Percentiles rank a stretch among this genome's conserved stretches.
Conservation (phyloP, 805 yeast genomes). For the Cyberlindnera subsufficiens region DNA sequence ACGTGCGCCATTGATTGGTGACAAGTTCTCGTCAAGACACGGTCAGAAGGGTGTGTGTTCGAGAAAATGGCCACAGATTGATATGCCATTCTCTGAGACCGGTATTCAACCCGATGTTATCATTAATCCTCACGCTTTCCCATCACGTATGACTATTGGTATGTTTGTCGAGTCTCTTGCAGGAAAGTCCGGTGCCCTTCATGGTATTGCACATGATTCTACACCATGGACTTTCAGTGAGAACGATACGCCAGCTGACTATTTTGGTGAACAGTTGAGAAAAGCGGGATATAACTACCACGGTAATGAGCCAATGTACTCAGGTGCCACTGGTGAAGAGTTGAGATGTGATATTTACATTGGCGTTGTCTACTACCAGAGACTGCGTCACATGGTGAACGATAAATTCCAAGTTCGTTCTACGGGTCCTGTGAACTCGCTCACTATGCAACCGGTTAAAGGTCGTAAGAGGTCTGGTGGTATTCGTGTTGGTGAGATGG, state of each 20-base stretch:
- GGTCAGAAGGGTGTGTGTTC: constrained; percentile 99
- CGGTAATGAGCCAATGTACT: constrained; percentile 98
- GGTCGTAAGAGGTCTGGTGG: constrained; percentile 99
- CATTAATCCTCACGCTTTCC: constrained; percentile 99
- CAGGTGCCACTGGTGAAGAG: constrained; percentile 98
- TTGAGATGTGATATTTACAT: constrained; percentile 91
- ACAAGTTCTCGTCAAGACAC: constrained; percentile 94
- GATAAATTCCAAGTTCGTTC: constrained; percentile 99
- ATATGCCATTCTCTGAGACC: constrained; percentile 93
- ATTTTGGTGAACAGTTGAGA: constrained; percentile 87
- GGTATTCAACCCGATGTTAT: constrained; percentile 98
- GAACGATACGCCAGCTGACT: constrained; percentile 93
- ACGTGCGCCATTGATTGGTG: constrained; percentile 93
- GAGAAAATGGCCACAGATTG: constrained; percentile 94
- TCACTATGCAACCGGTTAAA: constrained; percentile 99
- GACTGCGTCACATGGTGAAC: constrained; percentile 98
- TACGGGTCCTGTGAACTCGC: constrained; percentile 94
- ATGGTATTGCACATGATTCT: constrained; percentile 94
- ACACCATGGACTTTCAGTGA: constrained; percentile 96
- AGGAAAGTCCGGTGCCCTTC: constrained; percentile 98
- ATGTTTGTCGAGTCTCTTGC: constrained; percentile 98
- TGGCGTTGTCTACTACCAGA: constrained; percentile 96
- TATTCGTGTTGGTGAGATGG: constrained; percentile 99
- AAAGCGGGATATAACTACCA: constrained; percentile 93
- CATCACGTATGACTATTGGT: constrained; percentile 99